phyloP scores from a whole-genome alignment of 2,329 filamentous ascomycete genomes.

The Karstenula rhodostoma region DNA sequence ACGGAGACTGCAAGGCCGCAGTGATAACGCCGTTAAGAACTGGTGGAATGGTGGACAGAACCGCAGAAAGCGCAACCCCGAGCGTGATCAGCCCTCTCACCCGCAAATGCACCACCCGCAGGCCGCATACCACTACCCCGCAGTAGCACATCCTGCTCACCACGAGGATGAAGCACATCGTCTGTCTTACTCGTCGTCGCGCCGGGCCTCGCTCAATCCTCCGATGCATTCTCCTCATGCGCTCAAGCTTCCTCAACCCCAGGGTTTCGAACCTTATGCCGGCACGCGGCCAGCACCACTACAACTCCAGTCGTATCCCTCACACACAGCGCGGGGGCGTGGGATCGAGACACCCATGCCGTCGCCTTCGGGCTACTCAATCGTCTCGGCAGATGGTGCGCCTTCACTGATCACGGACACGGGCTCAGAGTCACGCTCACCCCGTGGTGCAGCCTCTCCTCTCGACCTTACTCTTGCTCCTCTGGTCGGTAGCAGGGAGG shows the following conservation, averaged over 20 bases:
- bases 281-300: conserved; percentile 44
- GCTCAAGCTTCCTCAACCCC: conserved; percentile 45
- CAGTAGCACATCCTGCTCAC: conserved; percentile 30
- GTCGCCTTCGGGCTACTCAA: conserved; percentile 69
- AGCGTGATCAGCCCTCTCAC: conserved; percentile 39
- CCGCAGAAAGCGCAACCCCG: conserved; percentile 64
- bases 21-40: conserved; percentile 96
- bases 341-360: conserved; percentile 66
- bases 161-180: conserved; percentile 35
- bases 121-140: conserved; percentile 39
- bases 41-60: conserved; percentile 98
- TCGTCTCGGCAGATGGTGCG: conserved; percentile 69
- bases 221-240: conserved; percentile 37
- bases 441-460: conserved; percentile 54
- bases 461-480: conserved; percentile 54
- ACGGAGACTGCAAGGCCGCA: conserved; percentile 79
- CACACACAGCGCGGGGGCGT: conserved; percentile 36
- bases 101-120: conserved; percentile 45
- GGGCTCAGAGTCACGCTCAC: conserved; percentile 57
- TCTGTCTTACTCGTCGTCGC: conserved; percentile 39
- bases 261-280: conserved; percentile 41
- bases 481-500: conserved; percentile 45
- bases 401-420: conserved; percentile 76
- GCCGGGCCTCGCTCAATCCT: conserved; percentile 39
- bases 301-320: conserved; percentile 36